Percentiles rank a stretch among this genome's conserved stretches.
Conservation (phyloP, 2,329 filamentous ascomycete genomes). For the Botrytis sinoallii region DNA sequence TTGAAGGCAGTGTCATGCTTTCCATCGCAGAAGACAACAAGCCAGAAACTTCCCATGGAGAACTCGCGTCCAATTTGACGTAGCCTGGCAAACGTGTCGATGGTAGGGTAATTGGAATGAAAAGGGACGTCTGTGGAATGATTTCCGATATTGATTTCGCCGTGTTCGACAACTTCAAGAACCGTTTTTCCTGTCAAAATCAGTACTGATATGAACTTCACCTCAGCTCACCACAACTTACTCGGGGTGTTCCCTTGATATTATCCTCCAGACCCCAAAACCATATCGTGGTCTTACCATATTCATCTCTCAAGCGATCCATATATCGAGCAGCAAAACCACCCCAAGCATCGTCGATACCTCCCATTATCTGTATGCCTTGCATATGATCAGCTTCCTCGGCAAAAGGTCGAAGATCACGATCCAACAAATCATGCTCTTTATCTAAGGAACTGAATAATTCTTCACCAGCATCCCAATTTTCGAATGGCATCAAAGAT, state of each 20-base stretch:
- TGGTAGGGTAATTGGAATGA: conserved; percentile 70
- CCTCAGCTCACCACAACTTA: conserved; percentile 39
- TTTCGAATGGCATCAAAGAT: conserved; percentile 76
- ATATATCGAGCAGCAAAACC: conserved; percentile 72
- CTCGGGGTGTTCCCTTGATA: conserved; percentile 51
- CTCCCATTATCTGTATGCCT: conserved; percentile 73
- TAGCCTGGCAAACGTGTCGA: conserved; percentile 55
- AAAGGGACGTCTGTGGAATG: conserved; percentile 68
- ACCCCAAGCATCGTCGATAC: conserved; percentile 76
- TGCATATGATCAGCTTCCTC: conserved; percentile 95
- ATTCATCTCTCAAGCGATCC: conserved; percentile 81
- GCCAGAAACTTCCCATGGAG: conserved; percentile 77
- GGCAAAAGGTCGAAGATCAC: conserved; percentile 82
- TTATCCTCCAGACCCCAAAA: conserved; percentile 77
- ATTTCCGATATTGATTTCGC: conserved; percentile 69
- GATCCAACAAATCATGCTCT: conserved; percentile 82
- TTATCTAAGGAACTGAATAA: conserved; percentile 70
- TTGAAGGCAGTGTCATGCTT: conserved; percentile 71
- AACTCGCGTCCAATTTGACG: conserved; percentile 58
- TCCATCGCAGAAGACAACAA: conserved; percentile 75
- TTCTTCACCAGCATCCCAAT: conserved; percentile 69
- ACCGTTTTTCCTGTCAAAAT: conserved; percentile 53
- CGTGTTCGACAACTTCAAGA: conserved; percentile 67
- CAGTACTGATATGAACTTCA: conserved; percentile 16
- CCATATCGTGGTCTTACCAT: conserved; percentile 83